Percentiles rank a stretch among this genome's conserved stretches.
These are phyloP conservation scores for Cordyceps tenuipes DNA, from an alignment of 2,329 filamentous ascomycete species.

Conservation along the genomic window DNA sequence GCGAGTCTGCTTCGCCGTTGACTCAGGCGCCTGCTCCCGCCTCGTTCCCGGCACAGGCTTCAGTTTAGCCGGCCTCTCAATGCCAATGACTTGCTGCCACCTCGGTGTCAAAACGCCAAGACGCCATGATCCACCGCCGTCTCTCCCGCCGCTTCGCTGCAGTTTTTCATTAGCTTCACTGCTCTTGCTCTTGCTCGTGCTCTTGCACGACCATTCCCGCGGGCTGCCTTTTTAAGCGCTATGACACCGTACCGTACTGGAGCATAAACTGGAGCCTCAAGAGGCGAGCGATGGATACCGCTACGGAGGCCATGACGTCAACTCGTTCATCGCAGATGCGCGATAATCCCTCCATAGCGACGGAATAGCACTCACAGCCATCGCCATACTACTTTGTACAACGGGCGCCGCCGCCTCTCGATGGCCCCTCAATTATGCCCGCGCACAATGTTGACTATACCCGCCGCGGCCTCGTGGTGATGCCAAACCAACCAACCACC, in stretches of 20 bases:
- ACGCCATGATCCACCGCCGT: conserved; percentile 1
- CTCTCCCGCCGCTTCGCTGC: not conserved
- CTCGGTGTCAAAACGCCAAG: conserved; percentile 6
- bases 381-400: not conserved
- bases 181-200: not conserved
- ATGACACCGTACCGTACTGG: conserved; percentile 4
- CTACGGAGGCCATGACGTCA: conserved; percentile 10
- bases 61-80: not conserved
- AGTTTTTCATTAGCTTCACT: not conserved
- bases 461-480: not conserved
- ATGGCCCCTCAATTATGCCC: not conserved
- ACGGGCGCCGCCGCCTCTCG: not conserved
- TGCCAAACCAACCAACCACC: not conserved
- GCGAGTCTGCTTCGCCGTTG: not conserved
- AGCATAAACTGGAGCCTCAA: conserved; percentile 8
- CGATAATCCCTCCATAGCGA: not conserved
- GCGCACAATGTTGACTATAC: conserved; percentile 5
- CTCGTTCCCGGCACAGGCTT: not conserved
- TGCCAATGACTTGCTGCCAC: not conserved
- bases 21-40: not conserved
- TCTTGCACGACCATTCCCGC: not conserved
- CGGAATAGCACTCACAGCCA: not conserved
- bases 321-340: not conserved
- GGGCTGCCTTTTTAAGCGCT: conserved; percentile 9
- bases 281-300: conserved; percentile 7